Base-by-base conservation (phyloP, 495 filamentous ascomycete species). In the Physcia stellaris region DNA sequence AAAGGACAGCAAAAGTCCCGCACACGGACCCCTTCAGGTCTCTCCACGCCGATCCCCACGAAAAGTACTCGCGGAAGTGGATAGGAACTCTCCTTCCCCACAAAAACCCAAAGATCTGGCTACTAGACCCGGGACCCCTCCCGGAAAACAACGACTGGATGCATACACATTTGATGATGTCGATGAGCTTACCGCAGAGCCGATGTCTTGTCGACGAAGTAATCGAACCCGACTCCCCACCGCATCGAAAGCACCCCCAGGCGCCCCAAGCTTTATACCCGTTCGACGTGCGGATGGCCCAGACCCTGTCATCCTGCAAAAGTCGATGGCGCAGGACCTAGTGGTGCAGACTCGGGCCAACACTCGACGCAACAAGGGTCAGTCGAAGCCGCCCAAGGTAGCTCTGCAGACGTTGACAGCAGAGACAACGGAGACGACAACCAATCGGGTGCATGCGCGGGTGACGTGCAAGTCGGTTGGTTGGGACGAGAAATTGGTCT, bases 341-440 rank as follows among this genome's bases (percentile, higher is more conserved):
- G 64, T 70, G 1, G 50, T 71, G 40, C 44, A 56, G 10, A 78
- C 73, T 3, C 59, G 65, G 33, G 57, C 57, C 4, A 77, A 79
- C 47, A 79, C 75, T 7, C 56, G 61, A 26, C 59, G 64, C 29
- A 79, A 79, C 52, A 68, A 69, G 40, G 72, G 73, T 10, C 60
- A 62, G 40, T 53, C 68, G 13, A 44, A 71, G 23, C 46, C 62
- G 17, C 71, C 73, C 15, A 61, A 59, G 39, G 41, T 59, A 27
- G 56, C 50, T 18, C 53, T 79, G 4, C 52, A 66, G 40, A 60
- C 56, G 30, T 41, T 77, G 24, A 50, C 52, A 4, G 30, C 18
- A 18, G 47, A 47, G 12, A 33, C 6, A 3, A 15, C 44, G 26
- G 48, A 47, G 22, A 24, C 12, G 11, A 22, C 19, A 4, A 21